Conservation (phyloP, 2,329 filamentous ascomycete genomes). For the Trichoderma semiorbis region DNA sequence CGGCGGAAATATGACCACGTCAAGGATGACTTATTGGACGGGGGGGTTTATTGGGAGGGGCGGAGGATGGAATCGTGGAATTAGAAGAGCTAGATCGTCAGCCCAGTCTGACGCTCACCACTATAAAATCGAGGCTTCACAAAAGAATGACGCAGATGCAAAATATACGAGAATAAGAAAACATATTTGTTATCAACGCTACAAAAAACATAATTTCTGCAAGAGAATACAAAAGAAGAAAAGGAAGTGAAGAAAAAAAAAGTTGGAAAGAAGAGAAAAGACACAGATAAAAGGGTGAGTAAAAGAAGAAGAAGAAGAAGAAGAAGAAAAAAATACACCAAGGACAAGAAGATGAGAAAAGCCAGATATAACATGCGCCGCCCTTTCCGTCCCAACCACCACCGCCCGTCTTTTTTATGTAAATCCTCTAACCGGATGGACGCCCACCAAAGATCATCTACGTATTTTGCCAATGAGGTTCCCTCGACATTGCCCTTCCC, state of each 20-base stretch:
- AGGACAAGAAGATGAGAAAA: not conserved
- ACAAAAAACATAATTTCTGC: not conserved
- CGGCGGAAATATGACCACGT: not conserved
- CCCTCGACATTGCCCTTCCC: not conserved
- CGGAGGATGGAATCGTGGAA: not conserved
- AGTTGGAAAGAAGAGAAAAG: not conserved
- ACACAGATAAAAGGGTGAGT: not conserved
- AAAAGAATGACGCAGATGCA: not conserved
- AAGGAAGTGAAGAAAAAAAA: not conserved
- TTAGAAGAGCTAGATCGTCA: not conserved
- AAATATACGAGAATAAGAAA: not conserved
- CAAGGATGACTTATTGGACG: not conserved
- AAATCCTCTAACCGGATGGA: slow-evolving; percentile 1
- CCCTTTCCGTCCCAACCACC: slow-evolving; percentile 3
- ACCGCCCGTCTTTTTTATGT: not conserved
- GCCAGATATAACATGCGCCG: slow-evolving; percentile 8
- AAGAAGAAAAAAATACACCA: not conserved
- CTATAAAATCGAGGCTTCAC: not conserved
- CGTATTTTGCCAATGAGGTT: not conserved
- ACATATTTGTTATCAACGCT: not conserved
- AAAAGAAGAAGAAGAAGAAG: not conserved
- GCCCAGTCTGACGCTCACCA: not conserved
- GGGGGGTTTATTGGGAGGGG: not conserved
- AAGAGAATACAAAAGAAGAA: not conserved
- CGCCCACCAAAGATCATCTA: slow-evolving; percentile 2